These are phyloP conservation scores for Peniophora sp. DNA, from an alignment of 1,284 basidiomycete species.

Conservation along the genomic window DNA sequence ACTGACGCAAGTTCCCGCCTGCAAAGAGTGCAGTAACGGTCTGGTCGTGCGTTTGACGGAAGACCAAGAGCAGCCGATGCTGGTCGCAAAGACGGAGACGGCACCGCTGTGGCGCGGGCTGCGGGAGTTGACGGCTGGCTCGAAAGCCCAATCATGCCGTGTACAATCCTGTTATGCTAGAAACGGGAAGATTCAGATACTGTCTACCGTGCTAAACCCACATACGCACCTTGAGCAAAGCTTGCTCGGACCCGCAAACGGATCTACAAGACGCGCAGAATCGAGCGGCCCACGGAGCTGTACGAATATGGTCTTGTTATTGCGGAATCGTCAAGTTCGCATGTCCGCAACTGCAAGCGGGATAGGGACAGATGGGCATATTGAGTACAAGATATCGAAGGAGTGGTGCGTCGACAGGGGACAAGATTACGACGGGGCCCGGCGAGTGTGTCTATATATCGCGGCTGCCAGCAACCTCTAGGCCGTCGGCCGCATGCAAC, in stretches of 20 bases:
- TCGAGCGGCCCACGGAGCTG: slow-evolving; percentile 9
- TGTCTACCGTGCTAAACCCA: not conserved
- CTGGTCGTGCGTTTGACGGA: not conserved
- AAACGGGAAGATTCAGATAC: not conserved
- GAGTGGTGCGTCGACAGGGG: not conserved
- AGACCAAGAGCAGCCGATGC: not conserved
- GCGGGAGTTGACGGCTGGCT: not conserved
- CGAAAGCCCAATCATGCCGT: not conserved
- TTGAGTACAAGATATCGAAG: not conserved
- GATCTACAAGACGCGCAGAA: slow-evolving; percentile 11
- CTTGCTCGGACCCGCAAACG: slow-evolving; percentile 8
- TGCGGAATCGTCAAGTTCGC: slow-evolving; percentile 2
- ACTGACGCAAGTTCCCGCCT: not conserved
- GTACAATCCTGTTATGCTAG: not conserved
- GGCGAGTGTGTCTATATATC: not conserved
- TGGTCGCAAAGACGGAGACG: not conserved
- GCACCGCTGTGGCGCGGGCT: not conserved
- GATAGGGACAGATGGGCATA: slow-evolving; percentile 13
- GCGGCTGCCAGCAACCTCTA: not conserved
- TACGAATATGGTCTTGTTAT: slow-evolving; percentile 7
- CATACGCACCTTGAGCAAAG: slow-evolving; percentile 6
- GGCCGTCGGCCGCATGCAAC: not conserved
- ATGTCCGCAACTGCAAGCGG: slow-evolving; percentile 11
- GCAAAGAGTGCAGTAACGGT: slow-evolving; percentile 5
- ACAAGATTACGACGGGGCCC: not conserved